Evolutionary conservation across 1,284 basidiomycete species (phyloP), one percentile per base, ranked within the genome.

Genomic region (Sanghuangporus baumii): DNA sequence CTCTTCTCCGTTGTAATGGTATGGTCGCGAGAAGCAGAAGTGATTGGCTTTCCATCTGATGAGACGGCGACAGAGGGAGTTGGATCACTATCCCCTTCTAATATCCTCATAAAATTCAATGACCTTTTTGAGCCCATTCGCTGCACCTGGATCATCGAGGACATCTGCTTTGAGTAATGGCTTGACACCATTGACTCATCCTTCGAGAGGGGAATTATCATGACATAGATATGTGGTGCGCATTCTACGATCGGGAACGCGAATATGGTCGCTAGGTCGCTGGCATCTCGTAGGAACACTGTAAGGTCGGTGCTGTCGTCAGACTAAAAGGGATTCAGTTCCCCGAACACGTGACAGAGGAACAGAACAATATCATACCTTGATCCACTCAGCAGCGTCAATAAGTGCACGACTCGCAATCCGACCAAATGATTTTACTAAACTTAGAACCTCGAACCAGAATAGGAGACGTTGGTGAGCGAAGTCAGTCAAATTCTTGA

Each of bases 171-270:
- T 2, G 38, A 26, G 26, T 62, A 62, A 38, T 43, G 55, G 3
- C 4, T 23, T 1, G 60, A n/a, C 7, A 62, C 18, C 41, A 18
- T 11, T 26, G 60, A 62, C 20, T 36, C 55, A 65, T 65, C 6
- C 14, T 67, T 66, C 23, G 66, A 54, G 52, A 55, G 18, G 14
- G 54, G 54, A 6, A 62, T 18, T 16, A 55, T 55, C 18, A 59
- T 61, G 18, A 62, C 11, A 34, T 62, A 62, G 7, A 62, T 23
- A 60, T 62, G 61, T 31, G 61, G 61, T 4, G 61, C 36, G 46
- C 61, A 61, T 7, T n/a, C 5, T n/a, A 36, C 11, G n/a, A 55
- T 37, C 14, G 54, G 31, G 7, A n/a, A 5, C 26, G 31, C 36
- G 18, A 59, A 59, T 34, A 5, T 34, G 23, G 23, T 16, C 1